phyloP scores from a whole-genome alignment of 2,329 filamentous ascomycete species.

The Penicillium sp. region DNA sequence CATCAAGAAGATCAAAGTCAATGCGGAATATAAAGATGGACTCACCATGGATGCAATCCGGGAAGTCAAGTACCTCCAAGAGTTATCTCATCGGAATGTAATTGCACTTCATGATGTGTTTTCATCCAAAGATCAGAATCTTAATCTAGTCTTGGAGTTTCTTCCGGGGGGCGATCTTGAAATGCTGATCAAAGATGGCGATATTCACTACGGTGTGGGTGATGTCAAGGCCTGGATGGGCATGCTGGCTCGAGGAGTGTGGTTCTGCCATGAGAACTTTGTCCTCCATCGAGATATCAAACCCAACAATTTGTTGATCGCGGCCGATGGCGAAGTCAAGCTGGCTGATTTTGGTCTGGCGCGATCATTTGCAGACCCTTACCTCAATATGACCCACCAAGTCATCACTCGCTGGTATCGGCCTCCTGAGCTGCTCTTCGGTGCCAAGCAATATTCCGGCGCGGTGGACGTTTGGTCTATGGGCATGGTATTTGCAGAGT shows the following conservation, averaged over 20 bases:
- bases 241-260: constrained; percentile 90
- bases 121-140: constrained; percentile 93
- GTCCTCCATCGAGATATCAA: constrained; percentile 98
- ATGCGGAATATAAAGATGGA: constrained; percentile 76
- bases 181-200: constrained; percentile 86
- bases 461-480: constrained; percentile 95
- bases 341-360: constrained; percentile 98
- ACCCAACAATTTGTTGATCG: constrained; percentile 95
- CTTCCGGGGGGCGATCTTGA: constrained; percentile 93
- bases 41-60: constrained; percentile 93
- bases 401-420: constrained; percentile 98
- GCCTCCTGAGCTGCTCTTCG: constrained; percentile 90
- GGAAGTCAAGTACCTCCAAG: constrained; percentile 93
- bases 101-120: constrained; percentile 92
- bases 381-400: constrained; percentile 85
- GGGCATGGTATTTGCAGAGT: constrained; percentile 89
- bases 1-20: constrained; percentile 62
- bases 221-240: constrained; percentile 99
- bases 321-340: constrained; percentile 90
- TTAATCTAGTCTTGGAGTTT: constrained; percentile 94
- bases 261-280: constrained; percentile 96
- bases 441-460: constrained; percentile 85
- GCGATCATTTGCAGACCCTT: constrained; percentile 85
- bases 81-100: constrained; percentile 93
- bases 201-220: constrained; percentile 80